Evolutionary conservation across 176 grass and related monocot genomes (phyloP).

Genomic region (Puya raimondii): DNA sequence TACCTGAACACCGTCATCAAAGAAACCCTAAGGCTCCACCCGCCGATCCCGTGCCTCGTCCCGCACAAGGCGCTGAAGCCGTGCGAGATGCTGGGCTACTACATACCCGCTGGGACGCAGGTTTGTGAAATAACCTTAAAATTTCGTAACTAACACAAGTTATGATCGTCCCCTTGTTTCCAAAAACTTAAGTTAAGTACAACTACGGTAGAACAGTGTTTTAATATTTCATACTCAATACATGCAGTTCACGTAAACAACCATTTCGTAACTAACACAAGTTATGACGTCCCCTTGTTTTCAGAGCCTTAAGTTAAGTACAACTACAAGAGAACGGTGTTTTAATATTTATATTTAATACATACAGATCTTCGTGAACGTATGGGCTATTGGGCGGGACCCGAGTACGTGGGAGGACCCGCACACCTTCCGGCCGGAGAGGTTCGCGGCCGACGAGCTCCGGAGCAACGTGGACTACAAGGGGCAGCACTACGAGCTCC

Average conservation of each 20-base stretch:
- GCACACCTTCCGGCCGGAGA: slow-evolving; percentile 22
- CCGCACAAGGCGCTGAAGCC: slow-evolving; percentile 5
- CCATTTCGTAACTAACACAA: too few species aligned
- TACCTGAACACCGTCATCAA: slow-evolving; percentile 21
- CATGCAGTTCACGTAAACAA: too few species aligned
- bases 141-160: too few species aligned
- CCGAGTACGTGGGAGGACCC: slow-evolving; percentile 8
- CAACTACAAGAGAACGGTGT: too few species aligned
- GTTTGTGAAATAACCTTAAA: too few species aligned
- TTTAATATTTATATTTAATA: background rate
- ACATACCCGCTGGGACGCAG: background rate
- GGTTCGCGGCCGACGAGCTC: background rate
- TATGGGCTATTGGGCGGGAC: slow-evolving; percentile 22
- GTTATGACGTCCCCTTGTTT: too few species aligned
- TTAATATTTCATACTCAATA: too few species aligned
- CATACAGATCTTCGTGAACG: slow-evolving; percentile 14
- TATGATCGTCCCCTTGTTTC: too few species aligned
- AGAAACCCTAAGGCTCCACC: slow-evolving; percentile 21
- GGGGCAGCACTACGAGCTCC: slow-evolving; percentile 17
- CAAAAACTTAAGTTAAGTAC: too few species aligned
- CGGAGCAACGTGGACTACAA: slow-evolving; percentile 4
- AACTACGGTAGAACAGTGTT: too few species aligned
- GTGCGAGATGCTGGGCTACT: slow-evolving; percentile 12
- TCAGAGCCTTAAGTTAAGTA: too few species aligned
- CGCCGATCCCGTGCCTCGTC: slow-evolving; percentile 4